Evolutionary conservation across 805 yeast species (phyloP).

Genomic region (Jamesozyma piceae): DNA sequence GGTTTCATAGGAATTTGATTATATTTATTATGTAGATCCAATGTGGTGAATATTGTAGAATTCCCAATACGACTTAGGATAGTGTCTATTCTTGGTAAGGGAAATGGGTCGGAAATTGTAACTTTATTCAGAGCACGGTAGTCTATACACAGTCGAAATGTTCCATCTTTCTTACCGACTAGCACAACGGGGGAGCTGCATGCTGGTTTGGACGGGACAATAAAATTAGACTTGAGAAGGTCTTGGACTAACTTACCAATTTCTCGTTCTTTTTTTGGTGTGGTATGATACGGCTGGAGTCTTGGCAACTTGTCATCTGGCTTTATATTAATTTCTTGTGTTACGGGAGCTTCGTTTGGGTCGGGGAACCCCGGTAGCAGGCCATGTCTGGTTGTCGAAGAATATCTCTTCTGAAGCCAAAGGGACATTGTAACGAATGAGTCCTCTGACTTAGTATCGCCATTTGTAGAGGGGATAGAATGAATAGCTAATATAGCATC

Average conservation of each 20-base stretch:
- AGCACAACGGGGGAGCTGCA: conserved; percentile 13
- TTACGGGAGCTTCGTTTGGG: background rate
- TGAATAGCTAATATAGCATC: no score
- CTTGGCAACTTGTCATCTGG: conserved; percentile 1
- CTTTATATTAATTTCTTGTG: conserved; percentile 6
- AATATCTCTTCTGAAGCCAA: background rate
- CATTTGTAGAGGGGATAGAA: no score
- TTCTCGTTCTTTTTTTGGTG: conserved; percentile 6
- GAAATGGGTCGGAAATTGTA: conserved; percentile 7
- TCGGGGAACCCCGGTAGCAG: background rate
- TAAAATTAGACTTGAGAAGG: conserved; percentile 5
- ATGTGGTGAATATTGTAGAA: conserved; percentile 3
- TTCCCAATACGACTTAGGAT: conserved; percentile 2
- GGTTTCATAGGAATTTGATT: conserved; percentile 10
- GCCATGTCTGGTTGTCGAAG: background rate
- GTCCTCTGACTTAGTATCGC: no score
- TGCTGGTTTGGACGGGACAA: conserved; percentile 7
- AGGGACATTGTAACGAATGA: no score
- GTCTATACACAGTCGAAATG: conserved; percentile 8
- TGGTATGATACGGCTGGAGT: background rate
- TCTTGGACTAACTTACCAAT: conserved; percentile 5
- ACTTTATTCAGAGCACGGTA: conserved; percentile 7
- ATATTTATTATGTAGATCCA: conserved; percentile 9
- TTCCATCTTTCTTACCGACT: conserved; percentile 10
- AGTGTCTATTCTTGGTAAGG: conserved; percentile 4